Percentiles rank a stretch among this genome's conserved stretches.
phyloP scores from a whole-genome alignment of 495 filamentous ascomycete species.

The Friedmanniomyces simplex region DNA sequence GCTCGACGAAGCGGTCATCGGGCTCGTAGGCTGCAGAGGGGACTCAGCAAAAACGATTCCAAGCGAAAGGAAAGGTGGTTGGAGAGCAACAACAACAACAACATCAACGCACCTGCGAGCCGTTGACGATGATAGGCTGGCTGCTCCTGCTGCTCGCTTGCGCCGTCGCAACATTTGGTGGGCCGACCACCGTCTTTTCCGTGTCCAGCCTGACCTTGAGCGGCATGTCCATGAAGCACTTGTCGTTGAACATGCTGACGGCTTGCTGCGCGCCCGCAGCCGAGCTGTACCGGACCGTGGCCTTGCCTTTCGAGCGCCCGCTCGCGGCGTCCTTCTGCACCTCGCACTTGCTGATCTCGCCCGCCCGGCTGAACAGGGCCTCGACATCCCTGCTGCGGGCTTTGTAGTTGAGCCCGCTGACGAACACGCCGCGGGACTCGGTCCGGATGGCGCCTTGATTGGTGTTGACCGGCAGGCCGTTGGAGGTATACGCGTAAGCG shows the following conservation, averaged over 20 bases:
- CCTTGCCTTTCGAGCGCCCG: slow-evolving; percentile 23
- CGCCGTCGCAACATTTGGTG: slow-evolving; percentile 7
- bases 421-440: slow-evolving; percentile 29
- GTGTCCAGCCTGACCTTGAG: slow-evolving; percentile 26
- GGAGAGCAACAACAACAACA: no score
- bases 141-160: not conserved
- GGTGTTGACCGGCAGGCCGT: slow-evolving; percentile 26
- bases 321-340: slow-evolving; percentile 19
- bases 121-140: slow-evolving; percentile 20
- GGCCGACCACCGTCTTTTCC: slow-evolving; percentile 24
- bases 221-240: slow-evolving; percentile 14
- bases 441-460: slow-evolving; percentile 20
- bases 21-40: not conserved
- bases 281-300: slow-evolving; percentile 21
- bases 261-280: slow-evolving; percentile 23
- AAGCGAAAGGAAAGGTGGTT: no score
- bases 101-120: slow-evolving; percentile 10
- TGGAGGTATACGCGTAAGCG: slow-evolving; percentile 15
- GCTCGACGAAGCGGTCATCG: not conserved
- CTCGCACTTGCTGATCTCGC: slow-evolving; percentile 11
- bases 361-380: slow-evolving; percentile 17
- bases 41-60: not conserved
- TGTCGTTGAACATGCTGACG: slow-evolving; percentile 17
- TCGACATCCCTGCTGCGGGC: slow-evolving; percentile 18
- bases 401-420: slow-evolving; percentile 23